Conservation (phyloP, 768 basidiomycete genomes). For the Lactarius sanguifluus region DNA sequence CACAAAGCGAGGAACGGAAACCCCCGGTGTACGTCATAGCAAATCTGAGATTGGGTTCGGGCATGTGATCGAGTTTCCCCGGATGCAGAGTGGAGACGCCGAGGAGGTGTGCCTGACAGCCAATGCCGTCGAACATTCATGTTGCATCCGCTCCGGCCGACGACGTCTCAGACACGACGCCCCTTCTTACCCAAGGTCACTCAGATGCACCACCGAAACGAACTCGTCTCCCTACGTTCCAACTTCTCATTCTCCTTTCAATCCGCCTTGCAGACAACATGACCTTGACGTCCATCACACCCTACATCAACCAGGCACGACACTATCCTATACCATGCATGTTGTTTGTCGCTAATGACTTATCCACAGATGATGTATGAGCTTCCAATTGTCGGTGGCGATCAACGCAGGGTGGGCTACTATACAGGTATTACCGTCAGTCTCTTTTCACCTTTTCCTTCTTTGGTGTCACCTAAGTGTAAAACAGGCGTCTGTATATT, state of each 20-base stretch:
- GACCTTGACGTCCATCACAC: conserved; percentile 39
- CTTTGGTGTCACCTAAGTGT: background rate
- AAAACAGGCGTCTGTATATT: conserved; percentile 46
- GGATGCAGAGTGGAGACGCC: too few species aligned
- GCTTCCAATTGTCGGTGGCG: conserved; percentile 44
- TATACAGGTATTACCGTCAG: conserved; percentile 50
- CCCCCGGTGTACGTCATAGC: too few species aligned
- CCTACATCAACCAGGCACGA: conserved; percentile 49
- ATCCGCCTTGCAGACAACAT: background rate
- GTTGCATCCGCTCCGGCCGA: too few species aligned
- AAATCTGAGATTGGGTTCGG: too few species aligned
- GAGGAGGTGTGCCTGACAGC: too few species aligned
- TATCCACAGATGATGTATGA: conserved; percentile 42
- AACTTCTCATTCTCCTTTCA: background rate
- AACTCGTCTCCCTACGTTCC: background rate
- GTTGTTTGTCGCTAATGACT: background rate
- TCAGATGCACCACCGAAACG: background rate
- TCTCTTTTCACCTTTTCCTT: conserved; percentile 16
- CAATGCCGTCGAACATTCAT: too few species aligned
- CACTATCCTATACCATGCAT: background rate
- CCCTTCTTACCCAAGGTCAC: background rate
- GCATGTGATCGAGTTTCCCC: too few species aligned
- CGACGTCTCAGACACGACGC: background rate
- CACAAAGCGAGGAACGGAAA: too few species aligned
- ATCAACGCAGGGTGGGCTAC: conserved; percentile 46